Percentiles rank a stretch among this genome's conserved stretches.
These are phyloP conservation scores for Suillus ampliporus DNA, from an alignment of 768 basidiomycete genomes.

Conservation along the genomic window DNA sequence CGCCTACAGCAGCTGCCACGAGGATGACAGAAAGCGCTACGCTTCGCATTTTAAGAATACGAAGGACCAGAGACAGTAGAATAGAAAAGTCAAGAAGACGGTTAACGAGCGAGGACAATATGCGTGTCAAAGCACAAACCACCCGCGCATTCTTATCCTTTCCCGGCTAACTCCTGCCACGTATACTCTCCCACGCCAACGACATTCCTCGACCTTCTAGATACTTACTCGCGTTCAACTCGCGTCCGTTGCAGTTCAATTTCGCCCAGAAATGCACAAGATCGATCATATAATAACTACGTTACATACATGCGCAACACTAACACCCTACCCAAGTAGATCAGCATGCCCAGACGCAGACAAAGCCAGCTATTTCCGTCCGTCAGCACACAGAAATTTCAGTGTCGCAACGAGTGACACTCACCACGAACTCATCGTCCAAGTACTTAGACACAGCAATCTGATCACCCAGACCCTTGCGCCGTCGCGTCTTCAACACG, in stretches of 20 bases:
- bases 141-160: slow-evolving; percentile 36
- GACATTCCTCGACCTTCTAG: slow-evolving; percentile 4
- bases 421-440: slow-evolving; percentile 94
- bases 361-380: slow-evolving; percentile 72
- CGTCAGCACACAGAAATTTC: slow-evolving; percentile 13
- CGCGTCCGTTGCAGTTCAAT: slow-evolving; percentile 20
- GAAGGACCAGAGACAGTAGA: slow-evolving; percentile 65
- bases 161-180: slow-evolving; percentile 31
- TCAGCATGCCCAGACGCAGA: slow-evolving; percentile 97
- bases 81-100: slow-evolving; percentile 27
- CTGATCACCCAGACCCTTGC: slow-evolving; percentile 96
- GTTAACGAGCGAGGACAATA: slow-evolving; percentile 42
- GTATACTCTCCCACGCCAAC: slow-evolving; percentile 9
- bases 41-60: slow-evolving; percentile 79
- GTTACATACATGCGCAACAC: slow-evolving; percentile 11
- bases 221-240: background rate
- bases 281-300: slow-evolving; percentile 18
- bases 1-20: slow-evolving; percentile 62
- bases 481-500: slow-evolving; percentile 92
- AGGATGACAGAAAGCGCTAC: slow-evolving; percentile 80
- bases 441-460: slow-evolving; percentile 97
- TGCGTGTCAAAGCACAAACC: slow-evolving; percentile 29
- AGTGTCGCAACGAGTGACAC: slow-evolving; percentile 34
- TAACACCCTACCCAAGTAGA: slow-evolving; percentile 65
- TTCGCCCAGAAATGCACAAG: slow-evolving; percentile 21